Percentiles rank a stretch among this genome's conserved stretches.
Evolutionary conservation across 495 filamentous ascomycete genomes (phyloP).

Genomic region (Daldinia loculata): DNA sequence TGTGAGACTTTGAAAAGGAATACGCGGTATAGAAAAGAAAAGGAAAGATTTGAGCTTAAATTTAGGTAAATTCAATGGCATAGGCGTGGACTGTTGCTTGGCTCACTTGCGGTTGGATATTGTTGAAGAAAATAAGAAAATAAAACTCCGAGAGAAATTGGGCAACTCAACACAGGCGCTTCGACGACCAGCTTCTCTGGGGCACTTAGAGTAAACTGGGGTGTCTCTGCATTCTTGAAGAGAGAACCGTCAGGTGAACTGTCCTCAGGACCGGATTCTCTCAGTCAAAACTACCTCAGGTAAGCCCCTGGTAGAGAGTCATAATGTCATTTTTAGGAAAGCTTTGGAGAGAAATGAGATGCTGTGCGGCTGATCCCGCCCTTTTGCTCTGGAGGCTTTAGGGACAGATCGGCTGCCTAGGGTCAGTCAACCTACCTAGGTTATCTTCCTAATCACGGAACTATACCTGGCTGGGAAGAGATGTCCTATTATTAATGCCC

Average conservation of each 20-base stretch:
- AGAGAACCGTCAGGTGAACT: conserved; percentile 44
- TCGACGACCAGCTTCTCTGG: conserved; percentile 19
- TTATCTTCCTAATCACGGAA: conserved; percentile 8
- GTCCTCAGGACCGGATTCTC: conserved; percentile 41
- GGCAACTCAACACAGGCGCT: conserved; percentile 33
- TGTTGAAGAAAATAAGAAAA: conserved; percentile 10
- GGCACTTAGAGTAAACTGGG: conserved; percentile 7
- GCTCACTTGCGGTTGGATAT: conserved; percentile 10
- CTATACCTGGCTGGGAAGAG: conserved; percentile 35
- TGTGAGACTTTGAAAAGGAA: conserved; percentile 27
- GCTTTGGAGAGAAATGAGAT: conserved; percentile 34
- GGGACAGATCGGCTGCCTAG: conserved; percentile 41
- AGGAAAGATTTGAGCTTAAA: conserved; percentile 7
- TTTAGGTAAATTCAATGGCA: conserved; percentile 23
- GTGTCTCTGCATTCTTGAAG: conserved; percentile 11
- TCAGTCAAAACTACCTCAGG: conserved; percentile 21
- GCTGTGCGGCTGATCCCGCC: conserved; percentile 49
- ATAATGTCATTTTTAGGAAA: conserved; percentile 35
- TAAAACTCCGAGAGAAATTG: conserved; percentile 11
- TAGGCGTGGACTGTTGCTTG: conserved; percentile 2
- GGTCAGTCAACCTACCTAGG: conserved; percentile 31
- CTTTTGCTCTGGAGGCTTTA: conserved; percentile 23
- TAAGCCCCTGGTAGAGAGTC: conserved; percentile 32
- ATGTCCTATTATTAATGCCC: conserved; percentile 22
- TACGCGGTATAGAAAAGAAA: conserved; percentile 17